Percentiles rank a stretch among this genome's conserved stretches.
Conservation (phyloP, 768 basidiomycete genomes). For the Serendipita sp. region DNA sequence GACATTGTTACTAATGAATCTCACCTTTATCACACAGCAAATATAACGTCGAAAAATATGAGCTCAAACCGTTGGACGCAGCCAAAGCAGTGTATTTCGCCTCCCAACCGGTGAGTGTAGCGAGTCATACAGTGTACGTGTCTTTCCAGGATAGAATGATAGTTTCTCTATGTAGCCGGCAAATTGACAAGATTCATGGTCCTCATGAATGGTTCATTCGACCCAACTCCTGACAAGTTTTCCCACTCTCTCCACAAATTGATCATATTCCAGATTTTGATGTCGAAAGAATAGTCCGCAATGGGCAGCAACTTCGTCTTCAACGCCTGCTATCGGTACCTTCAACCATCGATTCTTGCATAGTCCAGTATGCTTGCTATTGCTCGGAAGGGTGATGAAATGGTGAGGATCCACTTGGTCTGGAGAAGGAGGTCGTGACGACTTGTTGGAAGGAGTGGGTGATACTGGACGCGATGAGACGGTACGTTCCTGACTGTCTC, state of each 20-base stretch:
- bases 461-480: not conserved
- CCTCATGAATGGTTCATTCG: not conserved
- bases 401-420: conserved; percentile 19
- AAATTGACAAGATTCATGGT: too few relatives aligned
- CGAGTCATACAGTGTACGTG: not conserved
- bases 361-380: conserved; percentile 20
- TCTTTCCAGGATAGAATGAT: too few relatives aligned
- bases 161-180: too few relatives aligned
- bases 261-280: conserved; percentile 36
- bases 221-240: conserved; percentile 26
- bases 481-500: too few relatives aligned
- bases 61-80: too few relatives aligned
- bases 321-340: conserved; percentile 32
- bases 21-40: too few relatives aligned
- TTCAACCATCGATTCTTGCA: conserved; percentile 35
- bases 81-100: too few relatives aligned
- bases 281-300: conserved; percentile 35
- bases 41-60: too few relatives aligned
- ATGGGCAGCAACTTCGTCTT: conserved; percentile 43
- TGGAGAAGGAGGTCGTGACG: not conserved
- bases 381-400: conserved; percentile 34
- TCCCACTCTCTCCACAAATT: conserved; percentile 30
- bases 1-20: too few relatives aligned
- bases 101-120: too few relatives aligned
- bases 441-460: conserved; percentile 1